Evolutionary conservation across 257 asterid genomes (phyloP).

Genomic region (Nicotiana sylvestris): DNA sequence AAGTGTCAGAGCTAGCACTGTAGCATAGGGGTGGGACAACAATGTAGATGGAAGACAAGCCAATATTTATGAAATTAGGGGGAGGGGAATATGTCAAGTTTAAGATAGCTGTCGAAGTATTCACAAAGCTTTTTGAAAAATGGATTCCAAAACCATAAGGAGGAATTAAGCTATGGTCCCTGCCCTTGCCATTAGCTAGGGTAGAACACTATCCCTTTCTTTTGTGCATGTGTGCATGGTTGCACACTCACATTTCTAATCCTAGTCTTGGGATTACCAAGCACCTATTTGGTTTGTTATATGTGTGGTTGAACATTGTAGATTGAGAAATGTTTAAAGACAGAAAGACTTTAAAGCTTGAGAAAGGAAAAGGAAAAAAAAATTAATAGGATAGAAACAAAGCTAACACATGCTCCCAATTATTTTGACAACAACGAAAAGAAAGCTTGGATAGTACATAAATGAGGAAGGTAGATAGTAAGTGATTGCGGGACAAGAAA

Average conservation of each 20-base stretch:
- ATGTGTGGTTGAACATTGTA: neutral
- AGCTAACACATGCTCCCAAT: too few species aligned
- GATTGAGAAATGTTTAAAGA: neutral
- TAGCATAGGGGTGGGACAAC: neutral
- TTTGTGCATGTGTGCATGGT: neutral
- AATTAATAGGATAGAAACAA: too few species aligned
- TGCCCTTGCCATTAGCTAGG: too few species aligned
- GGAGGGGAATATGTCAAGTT: neutral
- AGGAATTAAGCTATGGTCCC: too few species aligned
- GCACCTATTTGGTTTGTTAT: neutral
- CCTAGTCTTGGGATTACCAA: neutral
- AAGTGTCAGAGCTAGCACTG: neutral
- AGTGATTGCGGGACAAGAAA: neutral
- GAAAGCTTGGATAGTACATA: too few species aligned
- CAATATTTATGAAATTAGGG: too few species aligned
- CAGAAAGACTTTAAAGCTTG: too few species aligned
- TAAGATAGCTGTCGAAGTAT: neutral
- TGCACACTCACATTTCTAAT: neutral
- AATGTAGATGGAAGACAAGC: neutral
- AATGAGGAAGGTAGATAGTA: neutral
- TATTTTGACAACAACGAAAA: too few species aligned
- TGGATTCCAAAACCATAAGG: too few species aligned
- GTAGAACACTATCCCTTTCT: too few species aligned
- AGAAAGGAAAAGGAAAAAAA: too few species aligned
- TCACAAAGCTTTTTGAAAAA: neutral